Evolutionary conservation across 139 green algal species (phyloP).

Genomic region (Ulvella scutata): DNA sequence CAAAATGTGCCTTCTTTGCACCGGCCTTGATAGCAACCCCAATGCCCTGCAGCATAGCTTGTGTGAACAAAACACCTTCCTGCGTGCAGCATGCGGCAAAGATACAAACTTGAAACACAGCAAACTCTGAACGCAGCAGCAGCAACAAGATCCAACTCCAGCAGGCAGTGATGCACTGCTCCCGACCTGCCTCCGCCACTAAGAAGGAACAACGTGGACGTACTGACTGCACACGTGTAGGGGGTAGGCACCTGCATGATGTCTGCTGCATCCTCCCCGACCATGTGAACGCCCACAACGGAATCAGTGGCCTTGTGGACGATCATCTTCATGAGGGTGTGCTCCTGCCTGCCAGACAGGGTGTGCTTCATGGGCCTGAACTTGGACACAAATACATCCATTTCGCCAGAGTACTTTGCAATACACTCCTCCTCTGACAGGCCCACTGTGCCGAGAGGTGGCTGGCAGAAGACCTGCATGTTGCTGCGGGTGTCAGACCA

Average conservation of each 20-base stretch:
- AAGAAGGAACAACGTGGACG: background rate
- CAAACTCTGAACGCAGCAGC: no score
- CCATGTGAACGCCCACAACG: constrained; percentile 89
- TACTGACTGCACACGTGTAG: background rate
- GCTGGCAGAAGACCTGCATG: constrained; percentile 70
- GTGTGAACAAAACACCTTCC: background rate
- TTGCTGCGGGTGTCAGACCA: background rate
- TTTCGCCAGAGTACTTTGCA: constrained; percentile 33
- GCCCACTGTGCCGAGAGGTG: constrained; percentile 78
- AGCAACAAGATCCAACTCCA: no score
- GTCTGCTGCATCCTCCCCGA: constrained; percentile 76
- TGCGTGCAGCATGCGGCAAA: no score
- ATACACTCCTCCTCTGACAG: constrained; percentile 77
- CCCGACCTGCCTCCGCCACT: background rate
- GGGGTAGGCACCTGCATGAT: constrained; percentile 70
- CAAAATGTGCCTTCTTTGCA: constrained; percentile 81
- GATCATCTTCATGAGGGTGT: constrained; percentile 80
- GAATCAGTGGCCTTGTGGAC: constrained; percentile 64
- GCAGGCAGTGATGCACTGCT: no score
- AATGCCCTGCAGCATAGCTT: constrained; percentile 73
- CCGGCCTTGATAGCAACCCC: constrained; percentile 82
- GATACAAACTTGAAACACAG: no score
- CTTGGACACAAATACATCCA: constrained; percentile 82
- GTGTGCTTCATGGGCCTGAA: constrained; percentile 94
- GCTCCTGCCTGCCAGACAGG: constrained; percentile 57